A percentile compares a stretch with the other conserved stretches of the same genome.
Evolutionary conservation across 2,329 filamentous ascomycete species (phyloP).

Genomic region (Colletotrichum simmondsii): DNA sequence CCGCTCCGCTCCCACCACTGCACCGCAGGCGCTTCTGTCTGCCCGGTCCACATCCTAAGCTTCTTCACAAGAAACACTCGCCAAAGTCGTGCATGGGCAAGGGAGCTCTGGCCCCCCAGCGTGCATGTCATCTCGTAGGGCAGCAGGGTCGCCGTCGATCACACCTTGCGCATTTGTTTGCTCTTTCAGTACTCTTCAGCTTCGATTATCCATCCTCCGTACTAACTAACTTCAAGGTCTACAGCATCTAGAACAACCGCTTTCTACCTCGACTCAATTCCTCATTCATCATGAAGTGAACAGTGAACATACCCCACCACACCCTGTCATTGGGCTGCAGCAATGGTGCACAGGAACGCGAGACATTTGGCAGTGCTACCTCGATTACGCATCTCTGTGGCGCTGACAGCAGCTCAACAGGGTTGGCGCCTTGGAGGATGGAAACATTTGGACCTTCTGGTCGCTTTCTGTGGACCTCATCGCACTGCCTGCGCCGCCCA

Average conservation of each 20-base stretch:
- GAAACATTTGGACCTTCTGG: neutral
- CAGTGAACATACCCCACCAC: no score
- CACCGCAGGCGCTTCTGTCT: neutral
- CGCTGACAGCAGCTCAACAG: constrained; percentile 20
- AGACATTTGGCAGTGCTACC: constrained; percentile 10
- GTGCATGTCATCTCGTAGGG: constrained; percentile 5
- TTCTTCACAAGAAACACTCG: neutral
- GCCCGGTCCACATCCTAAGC: constrained; percentile 3
- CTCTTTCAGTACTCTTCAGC: no score
- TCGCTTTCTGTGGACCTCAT: constrained; percentile 3
- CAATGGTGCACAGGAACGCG: neutral
- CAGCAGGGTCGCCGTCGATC: neutral
- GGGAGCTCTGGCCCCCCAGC: constrained; percentile 5
- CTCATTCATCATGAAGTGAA: neutral
- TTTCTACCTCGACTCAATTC: neutral
- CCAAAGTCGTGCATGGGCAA: neutral
- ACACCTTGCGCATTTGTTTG: neutral
- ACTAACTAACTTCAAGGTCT: neutral
- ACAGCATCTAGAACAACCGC: neutral
- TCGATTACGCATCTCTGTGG: constrained; percentile 32
- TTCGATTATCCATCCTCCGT: neutral
- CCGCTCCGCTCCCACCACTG: neutral
- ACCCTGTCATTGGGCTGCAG: neutral
- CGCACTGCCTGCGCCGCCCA: constrained; percentile 23
- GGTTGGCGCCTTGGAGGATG: constrained; percentile 9